Conservation (phyloP, 2,329 filamentous ascomycete genomes). For the Cordyceps fumosorosea region DNA sequence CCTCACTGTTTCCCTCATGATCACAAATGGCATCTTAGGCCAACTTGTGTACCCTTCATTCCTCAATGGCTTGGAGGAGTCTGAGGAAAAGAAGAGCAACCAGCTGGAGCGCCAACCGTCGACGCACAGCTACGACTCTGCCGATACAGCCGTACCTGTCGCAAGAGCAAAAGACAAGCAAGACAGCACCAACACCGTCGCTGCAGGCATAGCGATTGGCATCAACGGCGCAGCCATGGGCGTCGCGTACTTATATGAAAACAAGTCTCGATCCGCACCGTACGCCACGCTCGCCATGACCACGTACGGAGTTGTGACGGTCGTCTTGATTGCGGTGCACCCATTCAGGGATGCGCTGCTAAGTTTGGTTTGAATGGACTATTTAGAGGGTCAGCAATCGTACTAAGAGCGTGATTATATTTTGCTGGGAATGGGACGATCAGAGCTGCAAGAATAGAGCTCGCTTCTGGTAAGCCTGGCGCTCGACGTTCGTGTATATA, state of each 20-base stretch:
- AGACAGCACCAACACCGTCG: slow-evolving; percentile 35
- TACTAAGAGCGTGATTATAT: not conserved
- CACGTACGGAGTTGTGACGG: slow-evolving; percentile 49
- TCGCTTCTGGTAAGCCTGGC: not conserved
- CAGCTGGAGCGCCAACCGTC: slow-evolving; percentile 14
- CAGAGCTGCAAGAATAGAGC: no score
- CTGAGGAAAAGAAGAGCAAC: no score
- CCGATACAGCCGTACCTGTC: not conserved
- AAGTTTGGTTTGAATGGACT: slow-evolving; percentile 21
- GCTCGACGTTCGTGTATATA: not conserved
- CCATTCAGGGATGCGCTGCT: slow-evolving; percentile 36
- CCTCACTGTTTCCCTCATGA: slow-evolving; percentile 44
- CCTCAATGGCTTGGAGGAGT: slow-evolving; percentile 20
- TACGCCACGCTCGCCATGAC: slow-evolving; percentile 54
- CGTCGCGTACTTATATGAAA: slow-evolving; percentile 50
- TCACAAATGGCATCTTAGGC: slow-evolving; percentile 43
- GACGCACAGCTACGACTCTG: not conserved
- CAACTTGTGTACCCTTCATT: slow-evolving; percentile 33
- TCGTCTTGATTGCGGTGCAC: slow-evolving; percentile 44
- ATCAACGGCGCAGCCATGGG: slow-evolving; percentile 57
- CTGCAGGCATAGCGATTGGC: slow-evolving; percentile 46
- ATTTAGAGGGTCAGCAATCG: not conserved
- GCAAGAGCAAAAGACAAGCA: not conserved
- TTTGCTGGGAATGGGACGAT: not conserved
- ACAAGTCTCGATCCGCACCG: slow-evolving; percentile 44